Base-by-base conservation (phyloP, 768 basidiomycete species). In the Amanita pallidorosea region DNA sequence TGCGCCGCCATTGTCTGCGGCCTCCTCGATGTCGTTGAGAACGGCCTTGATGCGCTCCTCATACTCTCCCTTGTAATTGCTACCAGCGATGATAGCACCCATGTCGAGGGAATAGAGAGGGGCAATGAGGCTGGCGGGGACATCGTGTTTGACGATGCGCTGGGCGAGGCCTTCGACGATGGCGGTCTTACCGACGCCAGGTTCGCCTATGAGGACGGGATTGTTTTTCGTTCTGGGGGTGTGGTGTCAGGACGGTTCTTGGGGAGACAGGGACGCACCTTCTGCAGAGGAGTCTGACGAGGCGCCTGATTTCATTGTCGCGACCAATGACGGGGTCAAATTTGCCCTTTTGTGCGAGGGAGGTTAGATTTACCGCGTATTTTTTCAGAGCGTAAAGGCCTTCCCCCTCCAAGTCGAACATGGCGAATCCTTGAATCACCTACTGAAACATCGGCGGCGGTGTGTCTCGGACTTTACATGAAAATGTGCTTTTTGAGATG, bases 121-220 rank as follows among this genome's bases (percentile, higher is more conserved):
- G n/a, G n/a, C n/a, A n/a, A n/a, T n/a, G n/a, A n/a, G n/a, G n/a
- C 63, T 76, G 20, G 76, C 74, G 18, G 91, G 91, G 6, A 93
- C 90, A 66, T 97, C 94, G 45, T 92, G n/a, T n/a, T n/a, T n/a
- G n/a, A n/a, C n/a, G n/a, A n/a, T 95, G 42, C 95, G 82, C 62
- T 95, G 94, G 0, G 95, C 94, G 5, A 99, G 81, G 36, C 92
- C 93, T 72, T 99, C 95, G 5, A 84, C 91, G 48, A 97, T 88
- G 20, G 91, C 81, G 0, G 94, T 96, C 70, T 99, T 99, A 4
- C 95, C 95, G 20, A 95, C 92, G 64, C 95, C 88, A n/a, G n/a
- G n/a, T n/a, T n/a, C n/a, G n/a, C n/a, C n/a, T n/a, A n/a, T n/a
- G n/a, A n/a, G n/a, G n/a, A n/a, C n/a, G n/a, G n/a, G n/a, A n/a